phyloP scores from a whole-genome alignment of 768 basidiomycete genomes.

The Cyclocybe cylindracea region DNA sequence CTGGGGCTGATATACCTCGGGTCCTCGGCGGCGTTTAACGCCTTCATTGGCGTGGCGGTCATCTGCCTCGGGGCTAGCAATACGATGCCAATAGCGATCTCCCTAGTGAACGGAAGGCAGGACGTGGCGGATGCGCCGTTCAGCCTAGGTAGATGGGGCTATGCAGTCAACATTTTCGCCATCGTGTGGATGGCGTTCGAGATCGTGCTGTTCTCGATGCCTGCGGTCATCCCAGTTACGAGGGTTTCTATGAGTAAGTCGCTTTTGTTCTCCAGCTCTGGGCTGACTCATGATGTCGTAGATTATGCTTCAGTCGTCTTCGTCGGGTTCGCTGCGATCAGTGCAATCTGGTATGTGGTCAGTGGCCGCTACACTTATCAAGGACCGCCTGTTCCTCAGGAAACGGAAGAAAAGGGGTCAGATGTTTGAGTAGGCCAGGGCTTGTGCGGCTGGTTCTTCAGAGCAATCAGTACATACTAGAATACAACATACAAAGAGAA shows the following conservation, averaged over 20 bases:
- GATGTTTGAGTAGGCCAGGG: background rate
- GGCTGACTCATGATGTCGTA: slow-evolving; percentile 19
- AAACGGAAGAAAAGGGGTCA: background rate
- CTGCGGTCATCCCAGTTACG: slow-evolving; percentile 58
- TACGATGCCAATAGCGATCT: slow-evolving; percentile 60
- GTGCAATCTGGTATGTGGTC: slow-evolving; percentile 61
- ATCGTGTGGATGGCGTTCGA: slow-evolving; percentile 63
- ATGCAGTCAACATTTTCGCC: slow-evolving; percentile 47
- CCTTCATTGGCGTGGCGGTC: slow-evolving; percentile 66
- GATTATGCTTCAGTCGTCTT: slow-evolving; percentile 73
- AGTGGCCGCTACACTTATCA: slow-evolving; percentile 45
- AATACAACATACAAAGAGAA: background rate
- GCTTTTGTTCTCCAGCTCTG: background rate
- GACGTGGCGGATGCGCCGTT: slow-evolving; percentile 53
- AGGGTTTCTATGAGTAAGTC: slow-evolving; percentile 46
- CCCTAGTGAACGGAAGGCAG: slow-evolving; percentile 42
- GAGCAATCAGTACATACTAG: slow-evolving; percentile 1
- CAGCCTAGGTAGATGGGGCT: slow-evolving; percentile 45
- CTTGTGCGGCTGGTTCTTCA: background rate
- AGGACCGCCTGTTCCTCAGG: slow-evolving; percentile 41
- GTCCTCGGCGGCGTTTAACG: slow-evolving; percentile 64
- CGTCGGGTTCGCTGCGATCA: slow-evolving; percentile 59
- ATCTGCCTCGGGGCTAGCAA: slow-evolving; percentile 69
- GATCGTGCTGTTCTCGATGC: slow-evolving; percentile 71
- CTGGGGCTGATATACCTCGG: slow-evolving; percentile 67